phyloP scores from a whole-genome alignment of 108 stramenopile species.

The Nitzschia palea region DNA sequence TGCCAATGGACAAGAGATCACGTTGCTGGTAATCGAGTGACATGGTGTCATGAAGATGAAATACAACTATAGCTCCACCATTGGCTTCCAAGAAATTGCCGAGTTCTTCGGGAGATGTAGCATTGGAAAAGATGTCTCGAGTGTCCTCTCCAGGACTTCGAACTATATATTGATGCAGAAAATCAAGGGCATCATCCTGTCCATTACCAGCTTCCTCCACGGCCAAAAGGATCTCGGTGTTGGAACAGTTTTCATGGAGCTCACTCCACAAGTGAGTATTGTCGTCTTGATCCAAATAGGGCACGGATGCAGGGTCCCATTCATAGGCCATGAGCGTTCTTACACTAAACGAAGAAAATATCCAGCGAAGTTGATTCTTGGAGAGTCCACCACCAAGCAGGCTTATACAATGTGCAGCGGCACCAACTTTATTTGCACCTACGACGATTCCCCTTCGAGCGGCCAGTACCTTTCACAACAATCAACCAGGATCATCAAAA shows the following conservation, averaged over 20 bases:
- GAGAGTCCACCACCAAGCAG: conserved; percentile 20
- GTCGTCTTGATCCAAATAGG: conserved; percentile 4
- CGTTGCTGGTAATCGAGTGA: background rate
- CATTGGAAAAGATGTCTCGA: background rate
- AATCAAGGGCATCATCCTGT: background rate
- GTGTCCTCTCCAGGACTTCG: background rate
- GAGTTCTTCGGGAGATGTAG: background rate
- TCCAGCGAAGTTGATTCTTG: conserved; percentile 33
- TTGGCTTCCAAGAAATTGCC: conserved; percentile 1
- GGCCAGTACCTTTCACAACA: conserved; percentile 1
- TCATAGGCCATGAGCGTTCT: background rate
- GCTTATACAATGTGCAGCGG: conserved; percentile 2
- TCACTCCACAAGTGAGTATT: conserved; percentile 20
- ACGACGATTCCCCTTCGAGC: conserved; percentile 13
- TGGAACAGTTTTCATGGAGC: background rate
- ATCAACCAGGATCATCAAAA: background rate
- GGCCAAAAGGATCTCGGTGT: conserved; percentile 8
- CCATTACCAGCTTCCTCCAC: background rate
- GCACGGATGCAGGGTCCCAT: conserved; percentile 4
- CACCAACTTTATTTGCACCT: background rate
- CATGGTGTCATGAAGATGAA: background rate
- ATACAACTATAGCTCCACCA: conserved; percentile 12
- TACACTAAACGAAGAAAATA: conserved; percentile 11
- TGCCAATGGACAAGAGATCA: background rate
- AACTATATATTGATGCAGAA: conserved; percentile 1